phyloP scores from a whole-genome alignment of 1,284 basidiomycete species.

The Rhodofomes roseus region DNA sequence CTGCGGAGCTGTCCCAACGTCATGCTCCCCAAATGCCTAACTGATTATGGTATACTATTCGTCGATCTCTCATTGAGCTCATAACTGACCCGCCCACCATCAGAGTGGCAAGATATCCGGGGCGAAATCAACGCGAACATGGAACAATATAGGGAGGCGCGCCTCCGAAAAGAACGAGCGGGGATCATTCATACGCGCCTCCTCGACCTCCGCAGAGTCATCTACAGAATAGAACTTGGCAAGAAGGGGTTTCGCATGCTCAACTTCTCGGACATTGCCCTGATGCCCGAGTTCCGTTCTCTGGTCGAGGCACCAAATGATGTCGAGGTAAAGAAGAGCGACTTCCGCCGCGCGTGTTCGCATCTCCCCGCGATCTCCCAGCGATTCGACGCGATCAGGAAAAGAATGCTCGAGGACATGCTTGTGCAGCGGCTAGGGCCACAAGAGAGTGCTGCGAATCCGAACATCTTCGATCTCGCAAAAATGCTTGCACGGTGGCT shows the following conservation, averaged over 20 bases:
- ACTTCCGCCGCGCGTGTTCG: slow-evolving; percentile 1
- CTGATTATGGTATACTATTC: background rate
- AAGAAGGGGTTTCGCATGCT: background rate
- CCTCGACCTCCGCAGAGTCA: background rate
- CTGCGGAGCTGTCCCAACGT: background rate
- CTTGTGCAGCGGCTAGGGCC: background rate
- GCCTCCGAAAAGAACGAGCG: background rate
- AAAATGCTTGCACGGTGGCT: no score
- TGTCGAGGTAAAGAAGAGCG: slow-evolving; percentile 1
- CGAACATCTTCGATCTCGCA: slow-evolving; percentile 1
- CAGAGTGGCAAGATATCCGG: background rate
- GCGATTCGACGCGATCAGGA: background rate
- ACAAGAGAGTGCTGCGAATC: background rate
- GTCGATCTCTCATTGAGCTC: no score
- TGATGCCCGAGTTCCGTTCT: background rate
- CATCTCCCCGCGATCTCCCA: background rate
- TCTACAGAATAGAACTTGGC: background rate
- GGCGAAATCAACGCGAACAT: background rate
- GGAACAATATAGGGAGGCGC: background rate
- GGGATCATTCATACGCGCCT: background rate
- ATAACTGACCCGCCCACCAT: background rate
- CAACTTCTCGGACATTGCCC: background rate
- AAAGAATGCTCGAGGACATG: background rate
- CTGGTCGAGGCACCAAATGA: background rate
- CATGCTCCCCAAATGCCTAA: background rate